A percentile compares a stretch with the other conserved stretches of the same genome.
These are phyloP conservation scores for Paragyromitra xinjiangensis DNA, from an alignment of 495 filamentous ascomycete species.

Conservation along the genomic window DNA sequence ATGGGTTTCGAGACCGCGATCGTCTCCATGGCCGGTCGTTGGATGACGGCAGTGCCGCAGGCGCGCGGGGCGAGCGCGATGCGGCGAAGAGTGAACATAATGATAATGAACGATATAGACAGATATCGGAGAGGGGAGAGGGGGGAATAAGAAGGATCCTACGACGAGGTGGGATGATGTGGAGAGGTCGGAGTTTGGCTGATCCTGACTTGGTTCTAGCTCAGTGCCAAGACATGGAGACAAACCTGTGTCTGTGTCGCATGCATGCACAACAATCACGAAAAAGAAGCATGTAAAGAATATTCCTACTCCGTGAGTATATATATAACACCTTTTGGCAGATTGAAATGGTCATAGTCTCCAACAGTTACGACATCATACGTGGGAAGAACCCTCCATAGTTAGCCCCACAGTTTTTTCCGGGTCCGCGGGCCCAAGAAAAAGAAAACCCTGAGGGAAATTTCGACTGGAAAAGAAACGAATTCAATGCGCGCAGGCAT, in stretches of 20 bases:
- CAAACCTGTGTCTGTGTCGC: neutral
- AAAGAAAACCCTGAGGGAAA: constrained; percentile 38
- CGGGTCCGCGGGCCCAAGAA: constrained; percentile 4
- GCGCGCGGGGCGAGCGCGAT: constrained; percentile 36
- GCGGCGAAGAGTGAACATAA: constrained; percentile 45
- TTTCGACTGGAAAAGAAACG: constrained; percentile 8
- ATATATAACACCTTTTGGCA: neutral
- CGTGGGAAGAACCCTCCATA: neutral
- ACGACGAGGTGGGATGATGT: constrained; percentile 12
- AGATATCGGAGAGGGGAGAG: neutral
- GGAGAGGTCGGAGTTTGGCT: constrained; percentile 28
- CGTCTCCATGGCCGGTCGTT: constrained; percentile 18
- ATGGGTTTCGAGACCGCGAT: constrained; percentile 32
- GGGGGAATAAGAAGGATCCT: constrained; percentile 6
- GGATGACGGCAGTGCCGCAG: constrained; percentile 18
- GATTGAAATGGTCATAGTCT: constrained; percentile 13
- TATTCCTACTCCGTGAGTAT: constrained; percentile 4
- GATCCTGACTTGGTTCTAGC: constrained; percentile 22
- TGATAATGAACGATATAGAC: constrained; percentile 12
- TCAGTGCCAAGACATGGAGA: constrained; percentile 41
- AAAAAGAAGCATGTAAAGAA: constrained; percentile 1
- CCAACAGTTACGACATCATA: constrained; percentile 4
- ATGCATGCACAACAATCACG: constrained; percentile 3
- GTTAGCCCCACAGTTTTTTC: constrained; percentile 13
- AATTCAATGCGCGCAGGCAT: constrained; percentile 36